Conservation (phyloP, 148 eudicot genomes). For the Rhododendron kiyosumense region DNA sequence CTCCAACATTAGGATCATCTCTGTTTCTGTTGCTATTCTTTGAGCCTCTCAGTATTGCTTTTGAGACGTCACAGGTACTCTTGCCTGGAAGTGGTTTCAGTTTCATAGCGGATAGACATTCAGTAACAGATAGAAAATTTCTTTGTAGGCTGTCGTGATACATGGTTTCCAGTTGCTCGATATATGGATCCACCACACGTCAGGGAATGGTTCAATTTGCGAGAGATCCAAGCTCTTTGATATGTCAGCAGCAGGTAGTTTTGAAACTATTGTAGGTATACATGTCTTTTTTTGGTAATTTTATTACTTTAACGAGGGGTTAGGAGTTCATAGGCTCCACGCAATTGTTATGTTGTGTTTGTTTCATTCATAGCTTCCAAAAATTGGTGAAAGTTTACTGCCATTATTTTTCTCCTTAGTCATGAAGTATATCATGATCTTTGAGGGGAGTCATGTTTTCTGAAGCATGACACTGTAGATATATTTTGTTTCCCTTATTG, state of each 20-base stretch:
- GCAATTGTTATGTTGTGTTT: not conserved
- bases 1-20: constrained; percentile 50
- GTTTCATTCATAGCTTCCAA: not conserved
- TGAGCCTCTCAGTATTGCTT: constrained; percentile 94
- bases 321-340: not conserved
- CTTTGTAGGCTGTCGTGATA: constrained; percentile 74
- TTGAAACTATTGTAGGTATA: not conserved
- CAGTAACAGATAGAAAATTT: constrained; percentile 4
- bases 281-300: not conserved
- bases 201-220: constrained; percentile 50
- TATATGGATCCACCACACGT: constrained; percentile 76
- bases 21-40: constrained; percentile 73
- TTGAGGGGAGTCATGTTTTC: not conserved
- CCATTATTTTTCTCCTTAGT: not conserved
- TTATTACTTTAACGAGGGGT: not conserved
- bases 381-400: not conserved
- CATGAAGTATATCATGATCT: not conserved
- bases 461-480: not conserved
- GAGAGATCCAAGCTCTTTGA: constrained; percentile 59
- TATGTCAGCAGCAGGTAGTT: constrained; percentile 66
- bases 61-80: constrained; percentile 89
- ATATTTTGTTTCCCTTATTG: not conserved
- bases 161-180: constrained; percentile 96
- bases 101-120: not conserved
- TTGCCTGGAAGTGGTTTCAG: not conserved